phyloP scores from a whole-genome alignment of 352 stramenopile genomes.

The Globisporangium spiculum region DNA sequence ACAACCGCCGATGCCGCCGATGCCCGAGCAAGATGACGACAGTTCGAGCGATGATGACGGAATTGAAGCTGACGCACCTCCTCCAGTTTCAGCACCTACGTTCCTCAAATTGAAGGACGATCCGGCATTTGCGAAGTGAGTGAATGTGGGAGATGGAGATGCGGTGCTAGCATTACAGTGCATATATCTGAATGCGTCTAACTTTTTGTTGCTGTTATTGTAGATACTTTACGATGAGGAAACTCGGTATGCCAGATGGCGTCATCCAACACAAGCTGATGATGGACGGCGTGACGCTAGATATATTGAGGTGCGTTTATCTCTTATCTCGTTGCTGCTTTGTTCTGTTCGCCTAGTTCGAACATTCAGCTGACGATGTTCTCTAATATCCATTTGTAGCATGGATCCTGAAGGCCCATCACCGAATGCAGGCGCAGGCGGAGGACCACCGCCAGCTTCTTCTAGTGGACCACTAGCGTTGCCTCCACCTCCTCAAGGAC shows the following conservation, averaged over 20 bases:
- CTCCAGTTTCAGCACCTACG: constrained; percentile 15
- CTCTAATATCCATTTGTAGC: constrained; percentile 20
- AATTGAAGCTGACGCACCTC: constrained; percentile 29
- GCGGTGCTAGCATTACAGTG: neutral
- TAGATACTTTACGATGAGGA: constrained; percentile 86
- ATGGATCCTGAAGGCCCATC: constrained; percentile 82
- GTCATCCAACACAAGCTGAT: constrained; percentile 80
- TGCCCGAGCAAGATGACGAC: constrained; percentile 33
- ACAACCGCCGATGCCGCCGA: constrained; percentile 28
- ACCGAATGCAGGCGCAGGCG: constrained; percentile 37
- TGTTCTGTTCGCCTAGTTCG: neutral
- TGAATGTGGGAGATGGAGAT: neutral
- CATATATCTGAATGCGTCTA: neutral
- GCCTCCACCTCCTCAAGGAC: constrained; percentile 32
- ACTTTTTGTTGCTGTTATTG: constrained; percentile 7
- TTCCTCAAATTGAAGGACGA: constrained; percentile 84
- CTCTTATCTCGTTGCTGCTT: neutral
- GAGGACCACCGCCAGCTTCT: constrained; percentile 4
- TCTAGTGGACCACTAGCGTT: constrained; percentile 9
- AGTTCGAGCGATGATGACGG: constrained; percentile 61
- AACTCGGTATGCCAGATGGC: constrained; percentile 73
- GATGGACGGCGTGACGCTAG: constrained; percentile 68
- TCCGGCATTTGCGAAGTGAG: constrained; percentile 66
- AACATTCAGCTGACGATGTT: neutral
- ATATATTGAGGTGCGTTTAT: constrained; percentile 57